These are phyloP conservation scores for Coemansia sp. DNA, from an alignment of 192 early-diverging fungal species.

Conservation along the genomic window DNA sequence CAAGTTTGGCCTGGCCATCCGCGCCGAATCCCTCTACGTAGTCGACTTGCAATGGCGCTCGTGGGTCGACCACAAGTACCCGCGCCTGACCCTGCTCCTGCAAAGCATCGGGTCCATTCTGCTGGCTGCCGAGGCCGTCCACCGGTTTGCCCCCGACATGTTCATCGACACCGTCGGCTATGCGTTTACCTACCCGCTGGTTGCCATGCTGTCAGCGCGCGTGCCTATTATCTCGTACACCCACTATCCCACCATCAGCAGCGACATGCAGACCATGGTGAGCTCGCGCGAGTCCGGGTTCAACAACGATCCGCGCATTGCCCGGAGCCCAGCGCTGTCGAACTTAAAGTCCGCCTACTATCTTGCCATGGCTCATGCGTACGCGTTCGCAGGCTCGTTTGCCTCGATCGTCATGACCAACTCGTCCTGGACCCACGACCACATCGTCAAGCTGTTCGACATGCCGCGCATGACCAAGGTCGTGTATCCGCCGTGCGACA, in stretches of 20 bases:
- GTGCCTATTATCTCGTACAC: slow-evolving; percentile 76
- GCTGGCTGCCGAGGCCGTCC: slow-evolving; percentile 72
- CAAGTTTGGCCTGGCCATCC: slow-evolving; percentile 70
- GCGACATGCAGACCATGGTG: slow-evolving; percentile 83
- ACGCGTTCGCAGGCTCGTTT: slow-evolving; percentile 73
- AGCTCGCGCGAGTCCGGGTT: slow-evolving; percentile 56
- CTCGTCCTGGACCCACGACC: slow-evolving; percentile 91
- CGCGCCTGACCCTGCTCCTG: slow-evolving; percentile 74
- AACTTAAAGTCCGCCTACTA: slow-evolving; percentile 64
- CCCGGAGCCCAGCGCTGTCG: slow-evolving; percentile 50
- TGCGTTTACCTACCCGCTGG: slow-evolving; percentile 88
- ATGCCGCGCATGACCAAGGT: slow-evolving; percentile 56
- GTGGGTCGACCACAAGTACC: slow-evolving; percentile 70
- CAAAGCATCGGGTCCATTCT: slow-evolving; percentile 82
- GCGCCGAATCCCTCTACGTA: slow-evolving; percentile 56
- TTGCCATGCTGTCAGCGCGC: slow-evolving; percentile 55
- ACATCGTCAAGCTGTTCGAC: slow-evolving; percentile 83
- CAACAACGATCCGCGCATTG: slow-evolving; percentile 62
- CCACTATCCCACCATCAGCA: slow-evolving; percentile 94
- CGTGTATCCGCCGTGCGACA: slow-evolving; percentile 95
- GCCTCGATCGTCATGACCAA: slow-evolving; percentile 89
- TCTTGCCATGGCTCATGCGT: slow-evolving; percentile 65
- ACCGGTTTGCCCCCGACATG: slow-evolving; percentile 66
- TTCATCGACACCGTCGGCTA: slow-evolving; percentile 93
- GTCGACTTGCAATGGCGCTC: slow-evolving; percentile 59